Evolutionary conservation across 1,139 yeast species (phyloP).

Genomic region (Candida tropicalis): DNA sequence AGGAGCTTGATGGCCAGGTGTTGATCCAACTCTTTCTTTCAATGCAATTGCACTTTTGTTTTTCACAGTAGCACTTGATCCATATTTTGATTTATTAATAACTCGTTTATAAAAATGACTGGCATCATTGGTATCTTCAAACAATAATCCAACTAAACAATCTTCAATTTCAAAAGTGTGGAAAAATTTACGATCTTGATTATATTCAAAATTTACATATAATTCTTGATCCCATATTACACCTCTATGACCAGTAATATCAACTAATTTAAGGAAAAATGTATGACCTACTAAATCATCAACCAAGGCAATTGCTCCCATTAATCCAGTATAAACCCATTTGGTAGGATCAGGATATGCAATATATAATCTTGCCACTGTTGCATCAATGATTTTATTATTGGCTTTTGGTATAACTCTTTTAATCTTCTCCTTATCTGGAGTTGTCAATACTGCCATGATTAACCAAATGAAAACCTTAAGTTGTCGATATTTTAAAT

Average conservation of each 20-base stretch:
- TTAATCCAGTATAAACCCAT: conserved; percentile 88
- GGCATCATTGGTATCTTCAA: conserved; percentile 90
- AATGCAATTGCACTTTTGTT: conserved; percentile 88
- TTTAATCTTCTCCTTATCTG: conserved; percentile 86
- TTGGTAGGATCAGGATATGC: conserved; percentile 82
- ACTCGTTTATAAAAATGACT: conserved; percentile 80
- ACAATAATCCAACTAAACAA: conserved; percentile 83
- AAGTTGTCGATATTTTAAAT: too few species aligned
- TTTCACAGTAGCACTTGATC: conserved; percentile 78
- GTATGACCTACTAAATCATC: conserved; percentile 96
- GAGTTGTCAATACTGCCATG: conserved; percentile 65
- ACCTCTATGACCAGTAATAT: conserved; percentile 78
- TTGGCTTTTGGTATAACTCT: conserved; percentile 86
- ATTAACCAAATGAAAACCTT: not conserved
- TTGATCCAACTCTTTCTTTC: conserved; percentile 50
- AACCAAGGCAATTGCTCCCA: conserved; percentile 85
- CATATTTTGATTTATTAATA: conserved; percentile 75
- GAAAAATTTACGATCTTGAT: conserved; percentile 92
- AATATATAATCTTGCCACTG: conserved; percentile 85
- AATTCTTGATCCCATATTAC: conserved; percentile 97
- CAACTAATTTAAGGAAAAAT: conserved; percentile 85
- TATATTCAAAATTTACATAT: conserved; percentile 82
- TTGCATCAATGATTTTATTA: conserved; percentile 86
- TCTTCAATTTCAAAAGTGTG: conserved; percentile 94
- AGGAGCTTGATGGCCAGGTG: conserved; percentile 33